A percentile compares a stretch with the other conserved stretches of the same genome.
phyloP scores from a whole-genome alignment of 345 rosid genomes.

The Salix koriyanagi region DNA sequence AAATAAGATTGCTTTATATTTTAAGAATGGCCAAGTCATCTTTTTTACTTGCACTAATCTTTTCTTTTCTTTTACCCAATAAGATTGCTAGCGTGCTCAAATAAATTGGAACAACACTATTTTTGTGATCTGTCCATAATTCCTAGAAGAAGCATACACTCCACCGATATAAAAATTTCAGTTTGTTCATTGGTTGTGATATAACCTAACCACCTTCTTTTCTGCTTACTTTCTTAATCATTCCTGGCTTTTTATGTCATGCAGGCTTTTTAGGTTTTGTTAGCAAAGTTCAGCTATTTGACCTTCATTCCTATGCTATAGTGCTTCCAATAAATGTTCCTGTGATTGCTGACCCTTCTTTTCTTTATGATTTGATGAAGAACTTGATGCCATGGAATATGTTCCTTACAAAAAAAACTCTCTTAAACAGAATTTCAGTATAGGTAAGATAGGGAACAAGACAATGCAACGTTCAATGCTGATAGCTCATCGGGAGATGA shows the following conservation, averaged over 20 bases:
- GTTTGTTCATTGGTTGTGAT: background rate
- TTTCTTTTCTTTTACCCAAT: too few relatives aligned
- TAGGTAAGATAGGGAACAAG: conserved; percentile 94
- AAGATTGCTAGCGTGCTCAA: too few relatives aligned
- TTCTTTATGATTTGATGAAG: background rate
- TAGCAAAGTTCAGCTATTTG: background rate
- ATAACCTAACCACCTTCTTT: background rate
- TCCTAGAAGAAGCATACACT: background rate
- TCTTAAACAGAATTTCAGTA: background rate
- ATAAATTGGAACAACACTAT: too few relatives aligned
- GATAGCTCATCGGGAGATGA: conserved; percentile 87
- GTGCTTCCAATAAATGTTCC: background rate
- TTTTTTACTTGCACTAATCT: too few relatives aligned
- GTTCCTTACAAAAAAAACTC: too few relatives aligned
- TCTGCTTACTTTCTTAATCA: background rate
- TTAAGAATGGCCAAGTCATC: too few relatives aligned
- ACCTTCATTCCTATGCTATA: background rate
- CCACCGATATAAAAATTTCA: background rate
- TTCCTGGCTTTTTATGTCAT: background rate
- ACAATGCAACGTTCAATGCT: conserved; percentile 64
- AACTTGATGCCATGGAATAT: background rate
- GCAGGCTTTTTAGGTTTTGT: background rate
- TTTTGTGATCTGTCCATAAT: background rate
- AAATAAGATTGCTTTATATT: too few relatives aligned
- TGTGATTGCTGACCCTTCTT: background rate